phyloP scores from a whole-genome alignment of 1,284 basidiomycete species.

The Cutaneotrichosporon sp. region DNA sequence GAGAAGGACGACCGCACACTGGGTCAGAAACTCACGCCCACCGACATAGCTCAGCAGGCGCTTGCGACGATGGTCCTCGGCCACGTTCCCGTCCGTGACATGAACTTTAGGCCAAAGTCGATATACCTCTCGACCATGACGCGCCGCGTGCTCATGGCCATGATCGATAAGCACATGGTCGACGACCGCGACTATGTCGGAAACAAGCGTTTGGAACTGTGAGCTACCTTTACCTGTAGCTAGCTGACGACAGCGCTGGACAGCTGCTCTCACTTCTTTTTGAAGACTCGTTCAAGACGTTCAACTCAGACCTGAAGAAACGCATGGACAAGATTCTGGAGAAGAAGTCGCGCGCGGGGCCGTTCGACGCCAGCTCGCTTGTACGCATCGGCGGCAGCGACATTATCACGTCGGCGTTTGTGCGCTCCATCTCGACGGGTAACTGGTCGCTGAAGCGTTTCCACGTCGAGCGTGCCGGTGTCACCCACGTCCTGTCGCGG shows the following conservation, averaged over 20 bases:
- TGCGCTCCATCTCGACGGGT: constrained; percentile 96
- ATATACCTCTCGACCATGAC: constrained; percentile 99
- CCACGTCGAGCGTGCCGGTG: constrained; percentile 99
- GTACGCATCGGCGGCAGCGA: constrained; percentile 57
- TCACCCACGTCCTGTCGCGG: constrained; percentile 94
- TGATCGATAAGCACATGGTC: constrained; percentile 94
- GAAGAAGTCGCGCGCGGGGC: constrained; percentile 88
- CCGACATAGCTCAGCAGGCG: constrained; percentile 94
- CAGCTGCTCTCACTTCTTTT: constrained; percentile 93
- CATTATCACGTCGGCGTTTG: constrained; percentile 92
- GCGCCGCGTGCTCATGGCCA: constrained; percentile 88
- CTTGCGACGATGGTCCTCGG: constrained; percentile 95
- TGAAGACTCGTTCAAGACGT: constrained; percentile 98
- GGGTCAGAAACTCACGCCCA: constrained; percentile 68
- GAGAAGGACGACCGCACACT: constrained; percentile 48
- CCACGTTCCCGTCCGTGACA: constrained; percentile 85
- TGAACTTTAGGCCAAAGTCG: constrained; percentile 92
- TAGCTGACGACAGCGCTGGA: constrained; percentile 56
- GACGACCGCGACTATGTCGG: constrained; percentile 99
- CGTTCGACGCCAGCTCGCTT: constrained; percentile 78
- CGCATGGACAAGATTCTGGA: constrained; percentile 97
- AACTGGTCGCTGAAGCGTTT: constrained; percentile 99
- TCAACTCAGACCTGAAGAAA: constrained; percentile 92
- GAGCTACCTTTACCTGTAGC: neutral
- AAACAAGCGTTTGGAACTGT: constrained; percentile 92